Evolutionary conservation across 306 rosid species (phyloP).

Genomic region (Malus fusca): DNA sequence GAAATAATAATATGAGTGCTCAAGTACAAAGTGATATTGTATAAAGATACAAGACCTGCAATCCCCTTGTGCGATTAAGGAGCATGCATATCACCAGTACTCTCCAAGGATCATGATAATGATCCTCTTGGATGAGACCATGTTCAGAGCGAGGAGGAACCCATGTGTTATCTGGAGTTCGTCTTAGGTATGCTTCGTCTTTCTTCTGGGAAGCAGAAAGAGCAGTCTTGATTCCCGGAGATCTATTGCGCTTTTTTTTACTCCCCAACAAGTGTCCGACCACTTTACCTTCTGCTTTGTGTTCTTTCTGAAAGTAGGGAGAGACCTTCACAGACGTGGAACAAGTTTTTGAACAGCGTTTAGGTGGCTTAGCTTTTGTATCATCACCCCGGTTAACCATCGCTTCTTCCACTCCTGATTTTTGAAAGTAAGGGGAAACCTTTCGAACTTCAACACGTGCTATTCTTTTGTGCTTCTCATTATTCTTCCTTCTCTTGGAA

Average conservation of each 20-base stretch:
- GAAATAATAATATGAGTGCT: background rate
- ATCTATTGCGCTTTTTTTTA: background rate
- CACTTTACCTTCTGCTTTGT: background rate
- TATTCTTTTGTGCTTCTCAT: background rate
- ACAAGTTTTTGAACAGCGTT: constrained; percentile 1
- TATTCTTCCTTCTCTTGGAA: background rate
- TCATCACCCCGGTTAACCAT: background rate
- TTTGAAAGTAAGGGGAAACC: constrained; percentile 17
- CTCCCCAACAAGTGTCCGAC: constrained; percentile 1
- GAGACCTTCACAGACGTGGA: constrained; percentile 16
- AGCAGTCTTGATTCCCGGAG: background rate
- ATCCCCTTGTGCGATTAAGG: constrained; percentile 49
- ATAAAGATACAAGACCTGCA: constrained; percentile 32
- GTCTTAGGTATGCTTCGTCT: constrained; percentile 49
- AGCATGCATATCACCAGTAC: constrained; percentile 68
- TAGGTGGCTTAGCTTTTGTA: background rate
- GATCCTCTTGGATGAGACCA: constrained; percentile 60
- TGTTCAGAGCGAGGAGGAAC: constrained; percentile 47
- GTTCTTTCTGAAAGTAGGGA: constrained; percentile 20
- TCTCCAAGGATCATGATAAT: constrained; percentile 67
- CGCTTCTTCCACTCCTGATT: constrained; percentile 6
- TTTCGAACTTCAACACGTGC: background rate
- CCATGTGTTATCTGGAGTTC: constrained; percentile 48
- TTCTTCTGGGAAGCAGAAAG: constrained; percentile 30
- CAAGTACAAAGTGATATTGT: background rate